phyloP scores from a whole-genome alignment of 306 rosid species.

The Vicia villosa region DNA sequence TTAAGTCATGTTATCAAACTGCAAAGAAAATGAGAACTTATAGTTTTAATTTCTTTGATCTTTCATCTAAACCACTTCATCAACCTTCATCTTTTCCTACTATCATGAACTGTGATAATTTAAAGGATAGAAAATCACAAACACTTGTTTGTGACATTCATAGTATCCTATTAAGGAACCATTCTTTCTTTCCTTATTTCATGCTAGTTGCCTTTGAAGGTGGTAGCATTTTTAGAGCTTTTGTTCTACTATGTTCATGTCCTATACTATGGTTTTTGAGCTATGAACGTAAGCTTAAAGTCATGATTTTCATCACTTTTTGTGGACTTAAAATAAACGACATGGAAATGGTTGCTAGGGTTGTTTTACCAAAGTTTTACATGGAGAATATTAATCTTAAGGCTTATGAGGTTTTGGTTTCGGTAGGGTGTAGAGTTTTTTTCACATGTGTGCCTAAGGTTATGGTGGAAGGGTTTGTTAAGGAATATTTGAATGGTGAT shows the following conservation, averaged over 20 bases:
- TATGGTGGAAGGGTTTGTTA: constrained; percentile 36
- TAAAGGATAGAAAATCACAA: constrained; percentile 33
- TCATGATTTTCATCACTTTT: constrained; percentile 38
- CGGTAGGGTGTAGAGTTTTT: constrained; percentile 22
- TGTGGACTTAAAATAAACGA: constrained; percentile 34
- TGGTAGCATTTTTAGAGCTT: constrained; percentile 67
- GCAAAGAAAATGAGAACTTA: neutral
- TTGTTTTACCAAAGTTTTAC: constrained; percentile 33
- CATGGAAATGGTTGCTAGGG: constrained; percentile 31
- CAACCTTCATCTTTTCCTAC: constrained; percentile 25
- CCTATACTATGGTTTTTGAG: constrained; percentile 42
- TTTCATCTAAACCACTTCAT: constrained; percentile 8
- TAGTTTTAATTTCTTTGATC: constrained; percentile 1
- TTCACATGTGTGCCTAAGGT: constrained; percentile 30
- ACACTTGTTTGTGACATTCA: constrained; percentile 60
- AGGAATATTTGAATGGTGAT: constrained; percentile 34
- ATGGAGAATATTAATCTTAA: constrained; percentile 33
- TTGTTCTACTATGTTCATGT: constrained; percentile 59
- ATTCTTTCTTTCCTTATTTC: constrained; percentile 76
- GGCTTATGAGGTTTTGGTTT: constrained; percentile 32
- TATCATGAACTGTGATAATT: constrained; percentile 20
- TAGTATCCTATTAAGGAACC: constrained; percentile 47
- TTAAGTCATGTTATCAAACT: constrained; percentile 23
- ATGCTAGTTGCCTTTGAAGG: constrained; percentile 86
- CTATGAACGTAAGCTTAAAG: constrained; percentile 32